phyloP scores from a whole-genome alignment of 2,329 filamentous ascomycete genomes.

The Arthrobotrys sinensis region DNA sequence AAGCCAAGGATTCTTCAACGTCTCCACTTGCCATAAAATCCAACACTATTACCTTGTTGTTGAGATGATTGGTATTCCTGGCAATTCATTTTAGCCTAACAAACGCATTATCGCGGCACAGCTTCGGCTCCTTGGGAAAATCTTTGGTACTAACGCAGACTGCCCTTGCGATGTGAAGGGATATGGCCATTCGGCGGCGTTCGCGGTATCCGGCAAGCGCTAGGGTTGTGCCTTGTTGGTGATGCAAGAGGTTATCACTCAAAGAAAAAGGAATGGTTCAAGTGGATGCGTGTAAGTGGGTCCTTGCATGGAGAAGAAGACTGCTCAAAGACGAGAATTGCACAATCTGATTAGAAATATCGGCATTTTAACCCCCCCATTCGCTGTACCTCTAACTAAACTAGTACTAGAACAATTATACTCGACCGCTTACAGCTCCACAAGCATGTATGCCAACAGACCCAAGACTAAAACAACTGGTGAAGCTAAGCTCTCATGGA shows the following conservation, averaged over 20 bases:
- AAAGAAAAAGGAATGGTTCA: background rate
- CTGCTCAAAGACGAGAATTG: background rate
- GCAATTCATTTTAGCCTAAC: background rate
- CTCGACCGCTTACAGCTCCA: too few relatives aligned
- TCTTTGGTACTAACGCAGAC: constrained; percentile 19
- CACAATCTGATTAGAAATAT: too few relatives aligned
- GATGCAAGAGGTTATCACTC: constrained; percentile 6
- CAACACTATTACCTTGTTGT: constrained; percentile 7
- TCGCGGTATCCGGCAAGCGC: constrained; percentile 12
- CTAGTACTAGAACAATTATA: too few relatives aligned
- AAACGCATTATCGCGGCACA: constrained; percentile 19
- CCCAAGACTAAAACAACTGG: too few relatives aligned
- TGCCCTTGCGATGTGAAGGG: background rate
- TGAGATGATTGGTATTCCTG: background rate
- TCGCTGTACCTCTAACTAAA: too few relatives aligned
- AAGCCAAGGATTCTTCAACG: background rate
- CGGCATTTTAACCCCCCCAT: too few relatives aligned
- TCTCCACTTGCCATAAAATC: constrained; percentile 2
- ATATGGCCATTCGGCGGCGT: constrained; percentile 13
- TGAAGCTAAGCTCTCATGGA: too few relatives aligned
- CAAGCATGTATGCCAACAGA: too few relatives aligned
- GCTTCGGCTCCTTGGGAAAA: constrained; percentile 19
- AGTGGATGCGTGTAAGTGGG: constrained; percentile 3
- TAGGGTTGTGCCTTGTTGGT: constrained; percentile 11
- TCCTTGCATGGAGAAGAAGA: too few relatives aligned